These are phyloP conservation scores for Pyrenophora seminiperda DNA, from an alignment of 2,329 filamentous ascomycete genomes.

Conservation along the genomic window DNA sequence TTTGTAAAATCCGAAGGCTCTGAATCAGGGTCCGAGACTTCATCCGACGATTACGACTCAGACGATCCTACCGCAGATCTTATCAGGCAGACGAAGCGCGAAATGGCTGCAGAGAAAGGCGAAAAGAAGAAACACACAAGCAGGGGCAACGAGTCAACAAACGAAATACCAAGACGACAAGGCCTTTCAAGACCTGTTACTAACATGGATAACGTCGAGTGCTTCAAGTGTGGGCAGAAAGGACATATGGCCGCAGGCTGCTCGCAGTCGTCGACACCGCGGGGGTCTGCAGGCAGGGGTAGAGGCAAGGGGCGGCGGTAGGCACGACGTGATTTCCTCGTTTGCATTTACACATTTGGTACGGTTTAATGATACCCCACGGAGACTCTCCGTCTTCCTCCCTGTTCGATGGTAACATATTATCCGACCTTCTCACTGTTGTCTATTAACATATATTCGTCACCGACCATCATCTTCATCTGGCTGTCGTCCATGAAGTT, in stretches of 20 bases:
- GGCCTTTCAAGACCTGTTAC: conserved; percentile 48
- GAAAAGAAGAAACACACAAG: conserved; percentile 55
- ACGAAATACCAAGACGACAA: conserved; percentile 63
- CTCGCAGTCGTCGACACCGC: conserved; percentile 43
- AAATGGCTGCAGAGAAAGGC: conserved; percentile 51
- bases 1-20: conserved; percentile 30
- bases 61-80: conserved; percentile 52
- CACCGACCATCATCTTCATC: conserved; percentile 55
- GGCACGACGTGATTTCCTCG: not conserved
- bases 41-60: conserved; percentile 51
- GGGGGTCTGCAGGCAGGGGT: conserved; percentile 34
- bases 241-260: conserved; percentile 67
- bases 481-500: conserved; percentile 50
- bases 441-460: conserved; percentile 51
- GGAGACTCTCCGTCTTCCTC: conserved; percentile 12
- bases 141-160: conserved; percentile 53
- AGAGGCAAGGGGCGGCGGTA: conserved; percentile 32
- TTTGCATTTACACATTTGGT: conserved; percentile 7
- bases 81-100: conserved; percentile 54
- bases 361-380: conserved; percentile 25
- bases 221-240: conserved; percentile 65
- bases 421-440: conserved; percentile 19
- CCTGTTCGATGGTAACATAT: conserved; percentile 2
- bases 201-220: conserved; percentile 53
- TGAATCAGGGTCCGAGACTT: conserved; percentile 30